phyloP scores from a whole-genome alignment of 768 basidiomycete genomes.

The Glaciozyma martinii region DNA sequence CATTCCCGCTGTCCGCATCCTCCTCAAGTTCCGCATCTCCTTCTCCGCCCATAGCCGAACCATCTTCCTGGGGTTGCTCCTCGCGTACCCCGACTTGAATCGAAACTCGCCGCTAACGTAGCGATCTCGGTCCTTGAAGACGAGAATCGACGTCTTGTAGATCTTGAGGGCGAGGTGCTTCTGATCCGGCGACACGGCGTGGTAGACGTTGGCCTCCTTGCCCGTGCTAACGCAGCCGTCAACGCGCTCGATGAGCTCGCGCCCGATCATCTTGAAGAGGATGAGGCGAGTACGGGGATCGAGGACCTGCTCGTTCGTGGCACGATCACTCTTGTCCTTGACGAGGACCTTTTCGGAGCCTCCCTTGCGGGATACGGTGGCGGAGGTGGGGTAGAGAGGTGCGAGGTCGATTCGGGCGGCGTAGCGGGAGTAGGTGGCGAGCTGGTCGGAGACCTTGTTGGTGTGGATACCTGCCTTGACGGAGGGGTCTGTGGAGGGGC shows the following conservation, averaged over 20 bases:
- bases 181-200: slow-evolving; percentile 47
- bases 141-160: slow-evolving; percentile 94
- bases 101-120: slow-evolving; percentile 94
- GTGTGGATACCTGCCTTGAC: slow-evolving; percentile 24
- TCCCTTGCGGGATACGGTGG: slow-evolving; percentile 69
- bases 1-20: slow-evolving; percentile 72
- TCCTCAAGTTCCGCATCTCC: slow-evolving; percentile 89
- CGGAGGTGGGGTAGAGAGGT: slow-evolving; percentile 54
- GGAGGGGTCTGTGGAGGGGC: slow-evolving; percentile 3
- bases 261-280: slow-evolving; percentile 89
- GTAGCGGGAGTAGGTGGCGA: slow-evolving; percentile 65
- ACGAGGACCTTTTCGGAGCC: slow-evolving; percentile 72
- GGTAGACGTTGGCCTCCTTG: slow-evolving; percentile 99
- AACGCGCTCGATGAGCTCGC: slow-evolving; percentile 76
- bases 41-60: slow-evolving; percentile 98
- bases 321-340: slow-evolving; percentile 94
- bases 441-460: slow-evolving; percentile 61
- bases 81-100: slow-evolving; percentile 70
- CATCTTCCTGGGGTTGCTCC: slow-evolving; percentile 95
- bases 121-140: slow-evolving; percentile 94
- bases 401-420: slow-evolving; percentile 68
- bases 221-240: slow-evolving; percentile 96
- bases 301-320: slow-evolving; percentile 92
- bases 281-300: slow-evolving; percentile 92
- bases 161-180: slow-evolving; percentile 85